Base-by-base conservation (phyloP, 2,329 filamentous ascomycete species). In the Immersiporthe knoxdaviesiana region DNA sequence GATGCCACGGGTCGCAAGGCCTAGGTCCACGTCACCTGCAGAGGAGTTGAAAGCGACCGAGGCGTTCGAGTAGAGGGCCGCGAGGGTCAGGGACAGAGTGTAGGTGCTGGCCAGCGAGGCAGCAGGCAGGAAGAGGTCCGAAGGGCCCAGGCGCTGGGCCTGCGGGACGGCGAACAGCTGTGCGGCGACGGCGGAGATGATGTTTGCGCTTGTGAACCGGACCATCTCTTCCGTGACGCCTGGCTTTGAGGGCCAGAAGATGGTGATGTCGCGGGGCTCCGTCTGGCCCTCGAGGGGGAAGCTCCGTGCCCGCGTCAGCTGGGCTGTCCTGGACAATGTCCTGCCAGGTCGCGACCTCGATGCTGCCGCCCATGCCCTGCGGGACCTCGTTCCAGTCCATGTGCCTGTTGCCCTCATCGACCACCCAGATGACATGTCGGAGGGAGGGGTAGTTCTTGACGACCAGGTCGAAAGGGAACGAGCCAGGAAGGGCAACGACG, bases 381-480 rank as follows among this genome's bases (percentile, higher is more conserved):
- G 94, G 94, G 2, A 94, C 88, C 77, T 95, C 92, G 74, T 93
- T 94, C 94, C 95, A 99, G 80, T 97, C 94, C 86, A 99, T 91
- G 77, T 98, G 95, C 74, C 89, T 88, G 82, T 90, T 97, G 56
- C 93, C 93, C 76, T 93, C 88, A 75, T 97, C 95, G 6, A 97
- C 93, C 16, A 97, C 94, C 93, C 94, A 98, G 74, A 97, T 87
- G 41, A 97, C 85, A 74, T 94, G 89, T 71, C 90, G 90, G 60
- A 99, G 85, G 50, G 87, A 85, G 6, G 90, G 85, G 75, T 92
- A 93, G 66, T 84, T 85, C 75, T 90, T 88, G 65, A 89, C 86
- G 16, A 97, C 86, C 50, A 86, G 82, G 72, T 93, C 90, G 58
- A 97, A 88, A 30, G 96, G 92, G 69, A 98, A 87, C n/a, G 91